phyloP scores from a whole-genome alignment of 768 basidiomycete genomes.

The Clathrus columnatus region DNA sequence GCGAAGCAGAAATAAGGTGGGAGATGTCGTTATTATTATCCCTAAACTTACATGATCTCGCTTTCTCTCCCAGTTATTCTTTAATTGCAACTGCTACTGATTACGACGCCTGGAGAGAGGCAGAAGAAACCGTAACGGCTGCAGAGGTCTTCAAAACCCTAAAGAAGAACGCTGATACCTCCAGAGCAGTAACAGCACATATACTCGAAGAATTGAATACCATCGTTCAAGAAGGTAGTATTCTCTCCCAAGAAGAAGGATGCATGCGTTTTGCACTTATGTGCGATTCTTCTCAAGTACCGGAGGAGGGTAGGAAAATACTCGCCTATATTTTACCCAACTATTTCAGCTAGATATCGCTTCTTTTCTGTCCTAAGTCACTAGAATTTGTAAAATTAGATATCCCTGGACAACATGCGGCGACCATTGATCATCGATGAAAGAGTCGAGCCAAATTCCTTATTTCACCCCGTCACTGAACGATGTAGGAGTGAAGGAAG shows the following conservation, averaged over 20 bases:
- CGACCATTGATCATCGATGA: too few relatives aligned
- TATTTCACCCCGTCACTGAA: too few relatives aligned
- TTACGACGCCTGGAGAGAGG: conserved; percentile 90
- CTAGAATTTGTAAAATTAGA: too few relatives aligned
- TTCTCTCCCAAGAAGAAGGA: conserved; percentile 65
- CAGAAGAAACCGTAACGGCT: conserved; percentile 76
- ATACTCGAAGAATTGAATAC: conserved; percentile 64
- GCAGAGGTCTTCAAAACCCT: conserved; percentile 91
- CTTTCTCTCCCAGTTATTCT: too few relatives aligned
- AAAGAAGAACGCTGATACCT: conserved; percentile 74
- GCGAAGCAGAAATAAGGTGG: conserved; percentile 90
- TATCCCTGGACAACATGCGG: too few relatives aligned
- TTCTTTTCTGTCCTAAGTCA: too few relatives aligned
- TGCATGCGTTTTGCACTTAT: conserved; percentile 89
- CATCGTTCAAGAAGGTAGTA: conserved; percentile 41
- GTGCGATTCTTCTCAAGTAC: conserved; percentile 45
- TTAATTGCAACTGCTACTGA: too few relatives aligned
- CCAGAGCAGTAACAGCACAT: conserved; percentile 58
- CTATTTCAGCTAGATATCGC: conserved; percentile 52
- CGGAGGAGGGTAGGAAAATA: conserved; percentile 55
- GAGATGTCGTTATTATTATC: conserved; percentile 19
- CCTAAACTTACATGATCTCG: too few relatives aligned
- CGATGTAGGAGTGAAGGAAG: too few relatives aligned
- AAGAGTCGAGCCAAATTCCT: too few relatives aligned
- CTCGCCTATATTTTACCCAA: conserved; percentile 73